phyloP scores from a whole-genome alignment of 345 rosid species.

The Ricinus communis region DNA sequence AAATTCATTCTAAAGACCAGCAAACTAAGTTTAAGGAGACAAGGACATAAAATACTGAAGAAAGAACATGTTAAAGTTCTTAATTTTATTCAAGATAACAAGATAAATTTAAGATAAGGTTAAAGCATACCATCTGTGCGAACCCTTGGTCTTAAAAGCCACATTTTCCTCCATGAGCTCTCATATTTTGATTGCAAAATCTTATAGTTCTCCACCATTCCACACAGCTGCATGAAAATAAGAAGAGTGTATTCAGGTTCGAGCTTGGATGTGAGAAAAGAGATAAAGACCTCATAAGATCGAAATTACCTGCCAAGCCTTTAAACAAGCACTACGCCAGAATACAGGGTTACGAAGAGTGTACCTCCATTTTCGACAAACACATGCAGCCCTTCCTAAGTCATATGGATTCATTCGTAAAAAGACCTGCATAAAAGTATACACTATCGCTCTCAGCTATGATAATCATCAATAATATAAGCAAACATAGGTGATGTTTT shows the following conservation, averaged over 20 bases:
- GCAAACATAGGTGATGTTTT: not conserved
- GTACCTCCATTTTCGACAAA: slow-evolving; percentile 92
- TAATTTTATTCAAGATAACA: not conserved
- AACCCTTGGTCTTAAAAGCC: slow-evolving; percentile 88
- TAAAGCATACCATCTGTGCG: slow-evolving; percentile 77
- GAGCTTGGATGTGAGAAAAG: slow-evolving; percentile 7
- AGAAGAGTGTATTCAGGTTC: slow-evolving; percentile 6
- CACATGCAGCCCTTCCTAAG: slow-evolving; percentile 84
- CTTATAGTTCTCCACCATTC: slow-evolving; percentile 79
- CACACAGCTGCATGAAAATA: slow-evolving; percentile 46
- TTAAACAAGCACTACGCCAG: slow-evolving; percentile 94
- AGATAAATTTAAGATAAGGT: not conserved
- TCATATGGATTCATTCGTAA: slow-evolving; percentile 78
- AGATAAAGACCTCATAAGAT: not conserved
- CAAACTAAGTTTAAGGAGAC: too few relatives aligned
- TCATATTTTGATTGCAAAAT: slow-evolving; percentile 73
- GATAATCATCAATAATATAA: not conserved
- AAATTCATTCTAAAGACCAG: too few relatives aligned
- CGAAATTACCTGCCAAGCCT: slow-evolving; percentile 76
- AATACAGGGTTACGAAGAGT: slow-evolving; percentile 82
- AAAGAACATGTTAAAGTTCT: not conserved
- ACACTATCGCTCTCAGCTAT: not conserved
- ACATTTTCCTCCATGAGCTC: slow-evolving; percentile 98
- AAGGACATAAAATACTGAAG: too few relatives aligned
- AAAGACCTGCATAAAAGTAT: slow-evolving; percentile 61